Conservation (phyloP, 805 yeast genomes). For the Metschnikowia continentalis region DNA sequence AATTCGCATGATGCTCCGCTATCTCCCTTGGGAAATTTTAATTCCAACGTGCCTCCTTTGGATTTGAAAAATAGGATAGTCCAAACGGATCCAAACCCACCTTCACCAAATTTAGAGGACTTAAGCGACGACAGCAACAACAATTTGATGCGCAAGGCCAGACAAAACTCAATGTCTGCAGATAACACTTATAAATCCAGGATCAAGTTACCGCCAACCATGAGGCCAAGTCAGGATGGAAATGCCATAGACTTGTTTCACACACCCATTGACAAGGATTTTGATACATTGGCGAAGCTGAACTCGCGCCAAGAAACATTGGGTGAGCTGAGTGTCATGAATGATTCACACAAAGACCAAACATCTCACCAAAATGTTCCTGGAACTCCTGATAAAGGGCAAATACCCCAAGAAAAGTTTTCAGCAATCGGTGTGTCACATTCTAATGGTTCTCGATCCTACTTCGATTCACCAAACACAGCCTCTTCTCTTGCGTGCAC, state of each 20-base stretch:
- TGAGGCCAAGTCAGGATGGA: conserved; percentile 4
- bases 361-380: not conserved
- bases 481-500: not conserved
- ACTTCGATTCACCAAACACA: conserved; percentile 2
- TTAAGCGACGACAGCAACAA: not conserved
- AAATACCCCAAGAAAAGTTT: not conserved
- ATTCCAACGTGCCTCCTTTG: not conserved
- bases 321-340: not conserved
- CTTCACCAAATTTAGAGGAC: not conserved
- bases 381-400: not conserved
- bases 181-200: conserved; percentile 28
- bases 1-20: not conserved
- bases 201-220: conserved; percentile 29
- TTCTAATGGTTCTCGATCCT: not conserved
- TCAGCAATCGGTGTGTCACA: not conserved
- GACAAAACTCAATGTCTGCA: conserved; percentile 22
- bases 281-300: not conserved
- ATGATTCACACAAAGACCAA: not conserved
- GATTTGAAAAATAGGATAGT: not conserved
- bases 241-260: not conserved
- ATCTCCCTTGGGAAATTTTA: not conserved
- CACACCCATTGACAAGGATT: not conserved
- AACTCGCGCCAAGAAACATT: not conserved
- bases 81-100: not conserved
- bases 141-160: conserved; percentile 3